Percentiles rank a stretch among this genome's conserved stretches.
Evolutionary conservation across 2,329 filamentous ascomycete genomes (phyloP).

Genomic region (Colletotrichum sp.): DNA sequence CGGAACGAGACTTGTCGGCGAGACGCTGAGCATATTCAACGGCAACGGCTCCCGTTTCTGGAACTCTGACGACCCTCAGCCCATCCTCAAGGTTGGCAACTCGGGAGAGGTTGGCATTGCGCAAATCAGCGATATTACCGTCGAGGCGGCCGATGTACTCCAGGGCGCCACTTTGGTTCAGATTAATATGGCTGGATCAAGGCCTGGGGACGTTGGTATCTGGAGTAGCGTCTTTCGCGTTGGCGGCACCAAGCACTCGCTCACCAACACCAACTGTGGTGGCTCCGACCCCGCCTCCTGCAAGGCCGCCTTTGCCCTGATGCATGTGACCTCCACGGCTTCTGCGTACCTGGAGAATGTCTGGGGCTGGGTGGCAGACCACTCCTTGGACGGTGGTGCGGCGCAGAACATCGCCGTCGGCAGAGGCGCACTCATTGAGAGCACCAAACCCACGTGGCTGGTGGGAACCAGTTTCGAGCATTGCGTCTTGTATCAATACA

Average conservation of each 20-base stretch:
- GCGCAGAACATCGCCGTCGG: slow-evolving; percentile 47
- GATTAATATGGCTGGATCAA: slow-evolving; percentile 52
- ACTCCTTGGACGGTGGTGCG: slow-evolving; percentile 52
- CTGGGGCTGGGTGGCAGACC: slow-evolving; percentile 54
- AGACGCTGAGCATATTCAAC: slow-evolving; percentile 58
- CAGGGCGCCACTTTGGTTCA: slow-evolving; percentile 45
- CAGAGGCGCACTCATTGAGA: slow-evolving; percentile 52
- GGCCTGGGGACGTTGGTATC: slow-evolving; percentile 54
- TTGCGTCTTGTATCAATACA: slow-evolving; percentile 56
- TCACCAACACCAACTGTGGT: slow-evolving; percentile 41
- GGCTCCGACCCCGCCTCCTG: slow-evolving; percentile 38
- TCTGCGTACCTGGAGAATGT: slow-evolving; percentile 59
- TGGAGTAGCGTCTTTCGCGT: slow-evolving; percentile 52
- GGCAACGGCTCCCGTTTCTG: slow-evolving; percentile 49
- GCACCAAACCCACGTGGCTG: slow-evolving; percentile 56
- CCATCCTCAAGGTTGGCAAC: slow-evolving; percentile 56
- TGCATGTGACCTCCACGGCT: slow-evolving; percentile 52
- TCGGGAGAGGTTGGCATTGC: slow-evolving; percentile 52
- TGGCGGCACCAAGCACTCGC: slow-evolving; percentile 47
- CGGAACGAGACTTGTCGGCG: slow-evolving; percentile 58
- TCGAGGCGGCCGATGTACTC: slow-evolving; percentile 53
- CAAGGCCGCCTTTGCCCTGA: slow-evolving; percentile 50
- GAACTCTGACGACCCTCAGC: slow-evolving; percentile 44
- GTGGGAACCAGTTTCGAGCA: slow-evolving; percentile 58
- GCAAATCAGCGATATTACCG: slow-evolving; percentile 57